Base-by-base conservation (phyloP, 139 green algal genomes). In the Tetradesmus obliquus region DNA sequence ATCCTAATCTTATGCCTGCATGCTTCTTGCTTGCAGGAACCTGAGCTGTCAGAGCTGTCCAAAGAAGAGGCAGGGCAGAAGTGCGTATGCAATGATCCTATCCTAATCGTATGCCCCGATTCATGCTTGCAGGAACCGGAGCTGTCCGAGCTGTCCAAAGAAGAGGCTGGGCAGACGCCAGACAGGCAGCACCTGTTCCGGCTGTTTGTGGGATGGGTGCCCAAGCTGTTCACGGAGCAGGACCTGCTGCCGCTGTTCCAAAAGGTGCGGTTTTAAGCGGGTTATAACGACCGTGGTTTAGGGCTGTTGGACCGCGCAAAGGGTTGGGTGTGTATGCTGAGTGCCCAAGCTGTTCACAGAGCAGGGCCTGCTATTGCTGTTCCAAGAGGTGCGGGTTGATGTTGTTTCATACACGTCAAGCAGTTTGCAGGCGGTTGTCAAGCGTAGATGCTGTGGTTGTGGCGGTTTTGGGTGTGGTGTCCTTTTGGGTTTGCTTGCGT, bases 131-230 rank as follows among this genome's bases (percentile, higher is more conserved):
- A 85, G 87, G 87, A 91, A n/a, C 87, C 76, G 51, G 87, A 91
- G 13, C n/a, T 82, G 24, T 32, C 55, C 20, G 87, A 91, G 55
- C 1, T 79, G 54, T 22, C 20, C 53, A 82, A 22, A 24, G 69
- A 71, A 7, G 74, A 45, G 5, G 32, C n/a, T 57, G 53, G 55
- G 1, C 20, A 20, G 2, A 32, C 17, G 2, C 32, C 54, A 54
- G 19, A 32, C 81, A 82, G 57, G 19, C 32, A 82, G 9, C 91
- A 91, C 54, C 51, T 93, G 51, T 91, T 89, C 60, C 82, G 91
- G 10, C 85, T 93, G 19, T 93, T 93, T 84, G 91, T 93, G 22
- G 91, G 85, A 15, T 93, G 91, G 91, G 85, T 93, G n/a, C 91
- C 91, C 12, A 93, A 93, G 58, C 60, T 88, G 1, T 93, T 89